Base-by-base conservation (phyloP, 2,329 filamentous ascomycete genomes). In the Amauroascus verrucosus region DNA sequence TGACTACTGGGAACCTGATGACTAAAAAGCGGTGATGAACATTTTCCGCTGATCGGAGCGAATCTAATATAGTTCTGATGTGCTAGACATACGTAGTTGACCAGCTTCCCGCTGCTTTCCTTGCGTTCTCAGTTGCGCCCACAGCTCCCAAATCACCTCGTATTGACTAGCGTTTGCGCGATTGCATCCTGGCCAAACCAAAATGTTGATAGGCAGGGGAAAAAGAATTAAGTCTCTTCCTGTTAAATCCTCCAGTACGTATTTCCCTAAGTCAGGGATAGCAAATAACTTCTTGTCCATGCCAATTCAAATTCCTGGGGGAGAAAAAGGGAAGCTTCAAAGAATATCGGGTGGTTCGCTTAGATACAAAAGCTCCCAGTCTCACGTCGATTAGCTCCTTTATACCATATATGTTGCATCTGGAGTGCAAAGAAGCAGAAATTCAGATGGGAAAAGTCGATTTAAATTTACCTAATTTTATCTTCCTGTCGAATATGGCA, bases 1-100 rank as follows among this genome's bases (percentile, higher is more conserved):
- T 98, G 65, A 88, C 84, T 43, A 98, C 93, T 6, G 90, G 90
- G 8, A 91, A 85, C 76, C 72, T 95, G 50, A 63, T 74, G 60
- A 74, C 71, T 26, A 68, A 72, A 59, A 71, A 68, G 61, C 66
- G 68, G 53, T 60, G 44, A 48, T 48, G n/a, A n/a, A 13, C 8
- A n/a, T 22, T 6, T n/a, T 33, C 13, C 20, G 45, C 16, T 24
- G 30, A 47, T 22, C 11, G 22, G 6, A 44, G 22, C 22, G 3
- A 30, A 4, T 44, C 41, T 30, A n/a, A n/a, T n/a, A 44, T 16
- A 44, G 18, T 28, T 7, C 16, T 14, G 14, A 40, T 20, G n/a
- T 40, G 41, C 28, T 24, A 30, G 14, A 35, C 6, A 5, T 9
- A 22, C 14, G 16, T 20, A 16, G 38, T 5, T 38, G 9, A 3